Percentiles rank a stretch among this genome's conserved stretches.
Evolutionary conservation across 345 rosid genomes (phyloP).

Genomic region (Viola odorata): DNA sequence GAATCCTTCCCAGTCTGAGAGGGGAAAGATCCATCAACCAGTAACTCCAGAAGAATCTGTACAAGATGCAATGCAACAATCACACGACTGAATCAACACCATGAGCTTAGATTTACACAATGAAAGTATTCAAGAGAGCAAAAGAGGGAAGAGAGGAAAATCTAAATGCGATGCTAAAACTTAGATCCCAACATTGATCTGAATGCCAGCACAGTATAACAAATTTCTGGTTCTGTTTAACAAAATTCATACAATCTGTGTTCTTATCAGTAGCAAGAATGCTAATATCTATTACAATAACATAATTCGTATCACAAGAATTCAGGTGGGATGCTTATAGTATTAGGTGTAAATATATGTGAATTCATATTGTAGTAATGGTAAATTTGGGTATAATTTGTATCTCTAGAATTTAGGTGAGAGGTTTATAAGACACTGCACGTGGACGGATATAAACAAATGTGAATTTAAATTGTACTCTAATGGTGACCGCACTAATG

Average conservation of each 20-base stretch:
- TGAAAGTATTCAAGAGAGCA: background rate
- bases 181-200: background rate
- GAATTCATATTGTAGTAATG: no score
- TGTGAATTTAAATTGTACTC: no score
- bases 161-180: background rate
- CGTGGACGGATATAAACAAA: no score
- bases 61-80: constrained; percentile 18
- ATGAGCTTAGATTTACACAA: background rate
- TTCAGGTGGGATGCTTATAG: no score
- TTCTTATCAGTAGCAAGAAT: background rate
- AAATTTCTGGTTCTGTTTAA: background rate
- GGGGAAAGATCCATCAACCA: constrained; percentile 32
- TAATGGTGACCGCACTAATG: no score
- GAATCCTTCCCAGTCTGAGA: constrained; percentile 49
- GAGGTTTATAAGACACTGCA: no score
- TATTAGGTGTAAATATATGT: no score
- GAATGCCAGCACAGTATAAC: background rate
- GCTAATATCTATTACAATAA: no score
- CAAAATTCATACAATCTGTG: background rate
- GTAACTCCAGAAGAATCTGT: constrained; percentile 77
- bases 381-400: no score
- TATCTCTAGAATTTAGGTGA: no score
- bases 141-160: background rate
- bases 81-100: constrained; percentile 1
- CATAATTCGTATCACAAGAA: no score